These are phyloP conservation scores for Stagonosporopsis cucurbitacearum DNA, from an alignment of 2,329 filamentous ascomycete genomes.

Conservation along the genomic window DNA sequence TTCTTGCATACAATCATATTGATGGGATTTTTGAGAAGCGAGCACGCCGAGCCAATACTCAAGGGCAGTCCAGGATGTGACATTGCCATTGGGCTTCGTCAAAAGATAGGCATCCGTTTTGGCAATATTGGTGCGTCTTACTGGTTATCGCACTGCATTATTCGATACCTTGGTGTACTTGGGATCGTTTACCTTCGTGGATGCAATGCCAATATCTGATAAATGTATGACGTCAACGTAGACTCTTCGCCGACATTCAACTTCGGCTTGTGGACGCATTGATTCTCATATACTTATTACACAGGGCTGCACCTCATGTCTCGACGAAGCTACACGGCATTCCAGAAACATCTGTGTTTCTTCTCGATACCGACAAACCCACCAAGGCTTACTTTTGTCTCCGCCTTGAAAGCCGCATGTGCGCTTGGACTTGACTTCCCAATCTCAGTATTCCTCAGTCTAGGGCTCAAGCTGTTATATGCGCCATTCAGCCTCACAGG, in stretches of 20 bases:
- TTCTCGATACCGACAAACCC: slow-evolving; percentile 31
- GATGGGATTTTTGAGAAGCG: neutral
- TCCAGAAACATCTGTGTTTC: slow-evolving; percentile 31
- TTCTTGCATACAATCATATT: neutral
- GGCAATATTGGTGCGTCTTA: neutral
- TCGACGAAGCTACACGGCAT: slow-evolving; percentile 25
- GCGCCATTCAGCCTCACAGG: slow-evolving; percentile 25
- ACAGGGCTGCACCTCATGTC: slow-evolving; percentile 15
- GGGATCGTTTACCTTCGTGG: neutral
- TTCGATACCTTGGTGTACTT: neutral
- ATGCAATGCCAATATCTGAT: neutral
- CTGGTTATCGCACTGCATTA: neutral
- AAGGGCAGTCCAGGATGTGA: no score
- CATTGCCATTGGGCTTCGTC: neutral
- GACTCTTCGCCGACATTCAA: neutral
- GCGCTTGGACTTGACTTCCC: slow-evolving; percentile 31
- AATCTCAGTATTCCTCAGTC: slow-evolving; percentile 26
- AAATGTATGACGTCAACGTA: slow-evolving; percentile 8
- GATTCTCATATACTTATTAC: neutral
- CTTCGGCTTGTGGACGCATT: neutral
- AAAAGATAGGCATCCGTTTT: neutral
- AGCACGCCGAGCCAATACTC: neutral
- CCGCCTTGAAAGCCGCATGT: slow-evolving; percentile 24
- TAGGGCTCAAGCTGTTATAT: slow-evolving; percentile 29
- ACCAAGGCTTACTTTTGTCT: slow-evolving; percentile 28